Percentiles rank a stretch among this genome's conserved stretches.
Conservation (phyloP, 768 basidiomycete species). For the Lactifluus pinguis region DNA sequence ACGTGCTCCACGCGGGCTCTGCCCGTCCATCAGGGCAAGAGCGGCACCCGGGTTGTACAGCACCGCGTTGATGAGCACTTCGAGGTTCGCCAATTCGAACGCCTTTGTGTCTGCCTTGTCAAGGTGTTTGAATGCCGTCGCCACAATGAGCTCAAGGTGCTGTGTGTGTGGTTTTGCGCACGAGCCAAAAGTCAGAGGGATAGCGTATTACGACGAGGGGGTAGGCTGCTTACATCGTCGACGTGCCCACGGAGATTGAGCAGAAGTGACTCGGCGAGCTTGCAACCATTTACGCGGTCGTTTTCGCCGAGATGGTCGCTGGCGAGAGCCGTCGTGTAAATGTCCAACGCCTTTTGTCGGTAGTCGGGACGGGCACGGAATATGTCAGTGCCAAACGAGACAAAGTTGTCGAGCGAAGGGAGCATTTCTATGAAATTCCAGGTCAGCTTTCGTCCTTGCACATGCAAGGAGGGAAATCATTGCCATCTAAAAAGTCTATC, state of each 20-base stretch:
- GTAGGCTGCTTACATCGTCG: slow-evolving; percentile 53
- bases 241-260: slow-evolving; percentile 70
- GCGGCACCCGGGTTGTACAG: slow-evolving; percentile 78
- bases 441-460: neutral
- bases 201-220: neutral
- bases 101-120: slow-evolving; percentile 54
- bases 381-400: slow-evolving; percentile 71
- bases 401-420: slow-evolving; percentile 79
- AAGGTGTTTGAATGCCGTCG: slow-evolving; percentile 47
- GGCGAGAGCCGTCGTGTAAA: slow-evolving; percentile 67
- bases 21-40: slow-evolving; percentile 62
- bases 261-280: slow-evolving; percentile 73
- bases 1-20: slow-evolving; percentile 50
- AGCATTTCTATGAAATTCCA: slow-evolving; percentile 56
- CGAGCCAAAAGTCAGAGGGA: neutral
- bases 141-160: slow-evolving; percentile 58
- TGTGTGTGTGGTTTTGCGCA: slow-evolving; percentile 24
- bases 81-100: slow-evolving; percentile 68
- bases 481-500: slow-evolving; percentile 77
- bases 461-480: neutral
- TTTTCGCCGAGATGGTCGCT: slow-evolving; percentile 70
- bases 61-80: slow-evolving; percentile 74
- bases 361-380: slow-evolving; percentile 70
- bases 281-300: slow-evolving; percentile 77
- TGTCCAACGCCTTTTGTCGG: slow-evolving; percentile 70